Percentiles rank a stretch among this genome's conserved stretches.
phyloP scores from a whole-genome alignment of 2,329 filamentous ascomycete genomes.

The Verticillium longisporum region DNA sequence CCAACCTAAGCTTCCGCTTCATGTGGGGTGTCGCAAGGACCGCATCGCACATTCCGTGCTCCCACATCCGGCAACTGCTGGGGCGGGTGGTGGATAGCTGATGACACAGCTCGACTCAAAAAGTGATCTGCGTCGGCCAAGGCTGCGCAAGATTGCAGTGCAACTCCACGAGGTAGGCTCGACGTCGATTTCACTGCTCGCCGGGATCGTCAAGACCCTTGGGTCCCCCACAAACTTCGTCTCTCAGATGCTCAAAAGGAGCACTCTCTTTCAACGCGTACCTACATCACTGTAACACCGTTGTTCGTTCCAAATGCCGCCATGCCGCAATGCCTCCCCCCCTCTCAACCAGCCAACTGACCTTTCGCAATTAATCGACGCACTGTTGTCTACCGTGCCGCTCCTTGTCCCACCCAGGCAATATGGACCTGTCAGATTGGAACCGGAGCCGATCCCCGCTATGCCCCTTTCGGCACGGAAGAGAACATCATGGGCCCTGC shows the following conservation, averaged over 20 bases:
- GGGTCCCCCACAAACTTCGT: background rate
- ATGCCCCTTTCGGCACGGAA: background rate
- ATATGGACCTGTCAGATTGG: background rate
- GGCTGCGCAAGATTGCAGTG: background rate
- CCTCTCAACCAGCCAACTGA: background rate
- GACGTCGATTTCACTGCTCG: background rate
- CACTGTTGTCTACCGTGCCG: background rate
- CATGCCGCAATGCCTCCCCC: background rate
- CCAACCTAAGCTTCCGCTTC: background rate
- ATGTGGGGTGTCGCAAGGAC: conserved; percentile 1
- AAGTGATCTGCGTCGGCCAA: background rate
- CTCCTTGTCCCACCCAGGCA: background rate
- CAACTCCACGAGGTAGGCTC: background rate
- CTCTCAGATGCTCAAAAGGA: no score
- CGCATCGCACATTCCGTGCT: background rate
- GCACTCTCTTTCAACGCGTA: background rate
- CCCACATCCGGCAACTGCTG: background rate
- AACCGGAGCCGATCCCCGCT: background rate
- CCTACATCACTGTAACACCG: background rate
- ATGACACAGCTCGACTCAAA: background rate
- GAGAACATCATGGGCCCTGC: background rate
- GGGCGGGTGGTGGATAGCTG: background rate
- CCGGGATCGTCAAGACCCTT: background rate
- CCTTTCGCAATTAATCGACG: background rate
- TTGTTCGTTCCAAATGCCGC: background rate